These are phyloP conservation scores for Pichia californica DNA, from an alignment of 805 yeast species.

Conservation along the genomic window DNA sequence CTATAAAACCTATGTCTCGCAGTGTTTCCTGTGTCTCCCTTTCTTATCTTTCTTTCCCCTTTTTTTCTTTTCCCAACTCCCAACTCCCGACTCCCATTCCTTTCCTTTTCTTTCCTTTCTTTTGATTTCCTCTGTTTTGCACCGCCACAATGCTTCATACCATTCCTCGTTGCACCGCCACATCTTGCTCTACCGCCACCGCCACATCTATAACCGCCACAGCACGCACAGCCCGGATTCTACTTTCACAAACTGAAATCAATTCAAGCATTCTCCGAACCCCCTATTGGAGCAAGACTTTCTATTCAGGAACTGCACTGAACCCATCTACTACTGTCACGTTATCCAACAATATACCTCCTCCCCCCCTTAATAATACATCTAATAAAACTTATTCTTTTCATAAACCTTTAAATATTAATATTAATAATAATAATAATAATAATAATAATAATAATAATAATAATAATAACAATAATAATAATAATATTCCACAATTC, in stretches of 20 bases:
- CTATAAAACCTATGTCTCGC: neutral
- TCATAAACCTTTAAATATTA: too few relatives aligned
- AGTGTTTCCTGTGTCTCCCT: too few relatives aligned
- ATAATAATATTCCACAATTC: neutral
- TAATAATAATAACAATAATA: neutral
- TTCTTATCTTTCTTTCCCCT: neutral
- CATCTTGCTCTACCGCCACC: constrained; percentile 3
- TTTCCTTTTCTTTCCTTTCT: neutral
- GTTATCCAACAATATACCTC: too few relatives aligned
- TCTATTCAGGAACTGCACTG: neutral
- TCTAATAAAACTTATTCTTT: too few relatives aligned
- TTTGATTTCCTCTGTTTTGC: neutral
- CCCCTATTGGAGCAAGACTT: constrained; percentile 1
- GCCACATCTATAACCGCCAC: neutral
- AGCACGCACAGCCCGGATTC: neutral
- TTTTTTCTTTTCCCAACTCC: neutral
- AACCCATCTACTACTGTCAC: too few relatives aligned
- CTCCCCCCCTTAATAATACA: too few relatives aligned
- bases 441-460: too few relatives aligned
- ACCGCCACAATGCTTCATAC: too few relatives aligned
- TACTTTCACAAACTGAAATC: too few relatives aligned
- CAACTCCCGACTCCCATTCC: too few relatives aligned
- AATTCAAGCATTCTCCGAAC: constrained; percentile 1
- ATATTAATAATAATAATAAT: too few relatives aligned
- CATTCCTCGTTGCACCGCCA: too few relatives aligned